These are phyloP conservation scores for Nigrospora oryzae DNA, from an alignment of 2,329 filamentous ascomycete genomes.

Conservation along the genomic window DNA sequence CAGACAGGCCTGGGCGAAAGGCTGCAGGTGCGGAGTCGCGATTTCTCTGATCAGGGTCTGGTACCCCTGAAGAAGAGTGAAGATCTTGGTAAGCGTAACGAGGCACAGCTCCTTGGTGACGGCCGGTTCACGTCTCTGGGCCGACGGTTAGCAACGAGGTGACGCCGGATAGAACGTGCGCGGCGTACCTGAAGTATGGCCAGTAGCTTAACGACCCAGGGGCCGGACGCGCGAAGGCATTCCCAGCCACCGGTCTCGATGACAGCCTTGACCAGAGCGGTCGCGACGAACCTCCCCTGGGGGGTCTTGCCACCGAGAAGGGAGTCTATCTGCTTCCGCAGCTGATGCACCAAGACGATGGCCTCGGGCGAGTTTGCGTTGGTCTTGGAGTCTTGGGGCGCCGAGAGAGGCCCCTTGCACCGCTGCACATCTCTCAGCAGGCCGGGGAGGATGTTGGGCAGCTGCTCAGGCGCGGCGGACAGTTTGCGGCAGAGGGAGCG, in stretches of 20 bases:
- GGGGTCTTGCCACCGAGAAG: conserved; percentile 68
- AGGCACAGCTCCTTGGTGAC: conserved; percentile 70
- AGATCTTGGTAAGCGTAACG: conserved; percentile 74
- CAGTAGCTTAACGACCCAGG: conserved; percentile 73
- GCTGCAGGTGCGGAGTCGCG: conserved; percentile 70
- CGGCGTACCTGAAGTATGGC: conserved; percentile 58
- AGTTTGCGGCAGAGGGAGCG: conserved; percentile 61
- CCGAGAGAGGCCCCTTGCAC: conserved; percentile 54
- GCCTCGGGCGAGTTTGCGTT: conserved; percentile 57
- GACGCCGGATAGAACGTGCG: not conserved
- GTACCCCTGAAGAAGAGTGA: conserved; percentile 71
- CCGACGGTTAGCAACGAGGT: not conserved
- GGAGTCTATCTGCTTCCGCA: conserved; percentile 70
- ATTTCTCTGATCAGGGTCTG: conserved; percentile 81
- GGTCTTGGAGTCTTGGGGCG: conserved; percentile 48
- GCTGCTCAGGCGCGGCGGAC: conserved; percentile 61
- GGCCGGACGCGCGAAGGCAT: conserved; percentile 60
- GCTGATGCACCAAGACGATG: conserved; percentile 67
- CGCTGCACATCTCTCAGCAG: conserved; percentile 54
- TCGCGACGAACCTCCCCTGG: conserved; percentile 69
- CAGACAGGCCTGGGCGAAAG: conserved; percentile 66
- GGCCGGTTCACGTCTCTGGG: conserved; percentile 66
- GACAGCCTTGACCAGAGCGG: conserved; percentile 70
- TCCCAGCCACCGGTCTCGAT: conserved; percentile 83
- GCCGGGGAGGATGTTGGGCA: conserved; percentile 64